Base-by-base conservation (phyloP, 371 early-diverging fungal genomes). In the Rhizomucor miehei region DNA sequence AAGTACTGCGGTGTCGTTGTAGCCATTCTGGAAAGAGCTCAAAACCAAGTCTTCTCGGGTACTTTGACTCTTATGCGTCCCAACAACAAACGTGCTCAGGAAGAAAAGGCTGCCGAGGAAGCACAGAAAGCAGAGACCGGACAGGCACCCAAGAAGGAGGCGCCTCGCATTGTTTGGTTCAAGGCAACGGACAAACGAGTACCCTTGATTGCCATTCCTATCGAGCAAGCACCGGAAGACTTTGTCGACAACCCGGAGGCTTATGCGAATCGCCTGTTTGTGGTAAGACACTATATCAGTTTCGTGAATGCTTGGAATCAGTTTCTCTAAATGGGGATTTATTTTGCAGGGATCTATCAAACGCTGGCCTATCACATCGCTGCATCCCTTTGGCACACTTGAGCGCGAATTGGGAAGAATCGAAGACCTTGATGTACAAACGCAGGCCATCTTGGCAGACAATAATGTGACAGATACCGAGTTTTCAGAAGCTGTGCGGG, bases 141-240 rank as follows among this genome's bases (percentile, higher is more conserved):
- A 12, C 60, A 61, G 40, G 60, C 59, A 39, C 63, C 50, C 23
- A 54, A 63, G 14, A 72, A 72, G 34, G 73, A 67, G 11, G 59
- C 61, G 5, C 79, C 82, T 3, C 59, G 81, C 35, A 84, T 86
- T 41, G 82, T 88, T 9, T 93, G 92, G 92, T 93, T 94, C 79
- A 86, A 84, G 68, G 92, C 94, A 8, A 85, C 84, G 4, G 92
- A 92, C 70, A 82, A 84, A 49, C 87, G 92, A 13, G 81, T 89
- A 1, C 94, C 94, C 6, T 69, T 86, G 51, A 84, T 94, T 59
- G 80, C 85, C 17, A 85, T 94, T 45, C 86, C 89, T 1, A 75
- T 79, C 37, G 85, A 85, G 52, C 76, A 89, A 50, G 89, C 83
- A 0, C 86, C 89, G 4, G 56, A 49, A 0, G 86, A 89, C 48